A percentile compares a stretch with the other conserved stretches of the same genome.
Conservation (phyloP, 2,329 filamentous ascomycete species). For the Ophiostoma tasmaniense region DNA sequence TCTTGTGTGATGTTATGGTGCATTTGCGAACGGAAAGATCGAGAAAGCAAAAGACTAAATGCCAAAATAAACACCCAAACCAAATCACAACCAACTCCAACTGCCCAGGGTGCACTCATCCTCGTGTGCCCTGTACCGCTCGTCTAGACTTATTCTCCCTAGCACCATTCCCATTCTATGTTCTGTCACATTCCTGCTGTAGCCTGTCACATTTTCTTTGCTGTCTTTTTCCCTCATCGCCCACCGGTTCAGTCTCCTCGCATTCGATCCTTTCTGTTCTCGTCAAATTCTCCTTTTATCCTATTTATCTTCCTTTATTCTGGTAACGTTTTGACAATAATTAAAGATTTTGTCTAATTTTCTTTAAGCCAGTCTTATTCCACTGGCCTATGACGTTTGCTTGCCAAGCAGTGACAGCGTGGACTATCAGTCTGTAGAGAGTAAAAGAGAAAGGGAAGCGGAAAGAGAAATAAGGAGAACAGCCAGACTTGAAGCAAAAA, state of each 20-base stretch:
- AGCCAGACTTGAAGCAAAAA: not conserved
- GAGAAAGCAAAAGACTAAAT: not conserved
- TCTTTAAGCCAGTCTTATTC: not conserved
- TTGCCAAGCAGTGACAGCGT: not conserved
- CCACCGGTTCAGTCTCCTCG: slow-evolving; percentile 4
- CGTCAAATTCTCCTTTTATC: not conserved
- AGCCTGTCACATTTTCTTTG: slow-evolving; percentile 10
- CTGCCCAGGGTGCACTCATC: too few relatives aligned
- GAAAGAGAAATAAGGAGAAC: not conserved
- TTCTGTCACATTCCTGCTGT: slow-evolving; percentile 11
- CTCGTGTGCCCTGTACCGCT: not conserved
- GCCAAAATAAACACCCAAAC: not conserved
- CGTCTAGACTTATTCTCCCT: not conserved
- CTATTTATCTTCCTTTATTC: not conserved
- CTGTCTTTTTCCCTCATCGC: not conserved
- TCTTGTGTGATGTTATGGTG: not conserved
- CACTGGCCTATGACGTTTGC: not conserved
- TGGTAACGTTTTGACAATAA: too few relatives aligned
- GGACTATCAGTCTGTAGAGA: not conserved
- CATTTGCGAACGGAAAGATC: not conserved
- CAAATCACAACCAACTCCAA: not conserved
- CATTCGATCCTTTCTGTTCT: not conserved
- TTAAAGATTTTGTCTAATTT: not conserved
- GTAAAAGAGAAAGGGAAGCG: not conserved
- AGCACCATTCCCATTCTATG: not conserved